phyloP scores from a whole-genome alignment of 1,139 yeast species.

The Yamadazyma dushanensis region DNA sequence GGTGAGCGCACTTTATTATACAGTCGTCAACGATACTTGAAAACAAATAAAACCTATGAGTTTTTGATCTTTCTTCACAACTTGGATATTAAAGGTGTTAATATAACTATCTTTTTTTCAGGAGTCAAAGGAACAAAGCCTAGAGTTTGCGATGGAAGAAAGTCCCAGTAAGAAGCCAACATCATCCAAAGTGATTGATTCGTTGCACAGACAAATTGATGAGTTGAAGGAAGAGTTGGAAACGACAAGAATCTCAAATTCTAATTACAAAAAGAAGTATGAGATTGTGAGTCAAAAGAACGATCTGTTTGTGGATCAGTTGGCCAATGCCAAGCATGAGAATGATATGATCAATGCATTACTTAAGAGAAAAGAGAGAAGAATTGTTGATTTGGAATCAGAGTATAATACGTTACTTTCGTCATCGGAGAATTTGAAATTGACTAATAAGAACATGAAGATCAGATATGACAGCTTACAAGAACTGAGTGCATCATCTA shows the following conservation, averaged over 20 bases:
- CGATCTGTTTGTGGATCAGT: conserved; percentile 62
- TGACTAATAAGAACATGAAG: conserved; percentile 50
- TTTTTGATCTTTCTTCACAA: conserved; percentile 1
- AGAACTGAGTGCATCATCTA: conserved; percentile 45
- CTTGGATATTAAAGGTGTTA: conserved; percentile 7
- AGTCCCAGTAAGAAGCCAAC: conserved; percentile 29
- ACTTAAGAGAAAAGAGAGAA: conserved; percentile 62
- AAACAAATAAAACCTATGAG: conserved; percentile 3
- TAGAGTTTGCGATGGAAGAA: conserved; percentile 13
- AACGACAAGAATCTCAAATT: conserved; percentile 36
- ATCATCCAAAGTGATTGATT: conserved; percentile 57
- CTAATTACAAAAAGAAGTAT: conserved; percentile 49
- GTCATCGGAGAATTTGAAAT: conserved; percentile 44
- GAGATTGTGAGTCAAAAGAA: conserved; percentile 49
- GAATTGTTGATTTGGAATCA: conserved; percentile 60
- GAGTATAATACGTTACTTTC: conserved; percentile 49
- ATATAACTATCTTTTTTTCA: conserved; percentile 6
- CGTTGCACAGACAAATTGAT: conserved; percentile 54
- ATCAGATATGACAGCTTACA: conserved; percentile 50
- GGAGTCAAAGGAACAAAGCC: neutral
- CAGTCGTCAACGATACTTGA: conserved; percentile 4
- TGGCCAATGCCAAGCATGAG: conserved; percentile 70
- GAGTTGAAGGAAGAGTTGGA: conserved; percentile 53
- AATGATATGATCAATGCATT: conserved; percentile 66
- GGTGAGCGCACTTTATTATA: neutral